Conservation (phyloP, 2,329 filamentous ascomycete species). For the Aspergillus neoniger region DNA sequence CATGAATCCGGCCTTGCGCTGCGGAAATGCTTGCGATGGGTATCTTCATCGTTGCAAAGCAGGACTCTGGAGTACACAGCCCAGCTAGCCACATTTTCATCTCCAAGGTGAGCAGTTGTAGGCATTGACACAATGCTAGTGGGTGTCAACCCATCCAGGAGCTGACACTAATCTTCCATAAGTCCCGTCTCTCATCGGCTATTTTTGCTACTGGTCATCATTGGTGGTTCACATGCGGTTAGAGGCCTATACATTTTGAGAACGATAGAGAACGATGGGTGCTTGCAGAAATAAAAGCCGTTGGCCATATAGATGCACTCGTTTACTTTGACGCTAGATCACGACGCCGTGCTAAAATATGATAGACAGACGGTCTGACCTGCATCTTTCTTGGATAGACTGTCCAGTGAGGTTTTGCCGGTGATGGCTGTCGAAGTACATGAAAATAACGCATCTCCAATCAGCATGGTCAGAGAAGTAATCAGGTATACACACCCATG, state of each 20-base stretch:
- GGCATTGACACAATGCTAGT: not conserved
- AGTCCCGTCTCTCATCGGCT: not conserved
- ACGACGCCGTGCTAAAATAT: not conserved
- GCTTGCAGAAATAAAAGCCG: not conserved
- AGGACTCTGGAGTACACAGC: not conserved
- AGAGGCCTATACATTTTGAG: not conserved
- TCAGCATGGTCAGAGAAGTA: not conserved
- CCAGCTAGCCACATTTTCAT: not conserved
- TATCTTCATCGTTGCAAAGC: not conserved
- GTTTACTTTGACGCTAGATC: not conserved
- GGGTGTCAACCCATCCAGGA: not conserved
- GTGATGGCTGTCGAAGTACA: not conserved
- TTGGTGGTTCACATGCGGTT: not conserved
- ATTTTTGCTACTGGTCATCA: not conserved
- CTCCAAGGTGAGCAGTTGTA: not conserved
- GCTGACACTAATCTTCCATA: not conserved
- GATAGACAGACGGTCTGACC: not conserved
- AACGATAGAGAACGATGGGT: not conserved
- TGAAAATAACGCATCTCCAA: not conserved
- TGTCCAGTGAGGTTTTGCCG: not conserved
- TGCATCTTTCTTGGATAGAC: not conserved
- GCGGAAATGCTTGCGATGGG: not conserved
- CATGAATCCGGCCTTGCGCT: not conserved
- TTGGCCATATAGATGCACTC: not conserved
- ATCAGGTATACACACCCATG: not conserved